Evolutionary conservation across 805 yeast genomes (phyloP).

Genomic region (Candida ascalaphidarum): DNA sequence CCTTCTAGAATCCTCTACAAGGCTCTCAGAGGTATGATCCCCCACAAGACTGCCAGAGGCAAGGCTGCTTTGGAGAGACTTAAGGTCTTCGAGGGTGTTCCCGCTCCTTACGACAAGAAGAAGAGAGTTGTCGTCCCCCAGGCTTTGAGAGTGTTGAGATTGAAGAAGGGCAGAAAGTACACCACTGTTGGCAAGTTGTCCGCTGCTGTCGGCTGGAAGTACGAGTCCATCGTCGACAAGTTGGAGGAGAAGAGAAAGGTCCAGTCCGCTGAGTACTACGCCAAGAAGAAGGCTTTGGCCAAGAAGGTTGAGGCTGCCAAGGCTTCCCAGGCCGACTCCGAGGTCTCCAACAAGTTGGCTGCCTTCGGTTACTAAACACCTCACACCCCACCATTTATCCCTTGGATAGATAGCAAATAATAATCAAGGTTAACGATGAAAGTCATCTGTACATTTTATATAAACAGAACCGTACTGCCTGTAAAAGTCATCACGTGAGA

Average conservation of each 20-base stretch:
- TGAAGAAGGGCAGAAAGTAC: slow-evolving; percentile 99
- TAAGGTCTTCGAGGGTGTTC: slow-evolving; percentile 99
- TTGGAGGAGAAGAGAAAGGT: slow-evolving; percentile 99
- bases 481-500: too few species aligned
- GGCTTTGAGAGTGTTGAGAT: slow-evolving; percentile 98
- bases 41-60: slow-evolving; percentile 99
- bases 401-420: too few species aligned
- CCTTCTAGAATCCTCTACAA: slow-evolving; percentile 99
- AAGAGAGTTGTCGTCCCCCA: slow-evolving; percentile 99
- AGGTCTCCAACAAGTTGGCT: slow-evolving; percentile 89
- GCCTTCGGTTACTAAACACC: slow-evolving; percentile 81
- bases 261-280: slow-evolving; percentile 97
- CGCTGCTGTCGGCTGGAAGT: slow-evolving; percentile 98
- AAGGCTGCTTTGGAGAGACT: slow-evolving; percentile 99
- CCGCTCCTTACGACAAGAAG: slow-evolving; percentile 99
- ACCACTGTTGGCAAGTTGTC: slow-evolving; percentile 96
- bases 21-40: slow-evolving; percentile 98
- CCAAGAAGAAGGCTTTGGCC: slow-evolving; percentile 93
- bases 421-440: too few species aligned
- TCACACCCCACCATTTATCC: too few species aligned
- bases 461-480: too few species aligned
- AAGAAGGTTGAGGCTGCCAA: slow-evolving; percentile 86
- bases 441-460: too few species aligned
- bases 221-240: slow-evolving; percentile 95
- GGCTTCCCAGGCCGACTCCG: slow-evolving; percentile 82